phyloP scores from a whole-genome alignment of 305 asterid species.

The Fraxinus angustifolia region DNA sequence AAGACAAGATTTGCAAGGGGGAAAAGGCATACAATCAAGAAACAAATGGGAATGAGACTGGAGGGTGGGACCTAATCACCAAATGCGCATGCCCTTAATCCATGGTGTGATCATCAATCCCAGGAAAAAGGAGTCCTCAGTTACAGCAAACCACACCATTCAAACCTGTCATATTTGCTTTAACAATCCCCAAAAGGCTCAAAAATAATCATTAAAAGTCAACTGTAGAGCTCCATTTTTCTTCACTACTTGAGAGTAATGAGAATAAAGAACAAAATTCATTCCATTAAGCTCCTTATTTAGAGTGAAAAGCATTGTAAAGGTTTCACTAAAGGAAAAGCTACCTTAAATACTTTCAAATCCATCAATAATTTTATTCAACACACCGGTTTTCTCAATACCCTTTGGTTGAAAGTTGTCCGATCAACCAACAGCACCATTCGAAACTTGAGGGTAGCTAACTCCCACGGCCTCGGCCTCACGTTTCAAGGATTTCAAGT shows the following conservation, averaged over 20 bases:
- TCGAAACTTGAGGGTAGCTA: constrained; percentile 5
- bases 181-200: constrained; percentile 39
- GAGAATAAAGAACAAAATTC: constrained; percentile 22
- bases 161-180: constrained; percentile 22
- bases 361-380: constrained; percentile 30
- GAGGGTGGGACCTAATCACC: constrained; percentile 32
- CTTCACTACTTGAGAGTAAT: constrained; percentile 27
- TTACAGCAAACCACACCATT: not conserved
- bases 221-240: constrained; percentile 36
- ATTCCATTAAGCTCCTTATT: constrained; percentile 32
- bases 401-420: not conserved
- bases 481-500: constrained; percentile 53
- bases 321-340: constrained; percentile 23
- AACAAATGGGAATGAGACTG: constrained; percentile 35
- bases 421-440: not conserved
- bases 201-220: constrained; percentile 45
- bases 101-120: constrained; percentile 26
- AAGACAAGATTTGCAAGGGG: constrained; percentile 18
- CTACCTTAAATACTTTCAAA: constrained; percentile 29
- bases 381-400: constrained; percentile 25
- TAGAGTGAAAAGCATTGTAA: constrained; percentile 7
- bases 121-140: not conserved
- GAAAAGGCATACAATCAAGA: constrained; percentile 28
- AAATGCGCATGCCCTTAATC: constrained; percentile 62
- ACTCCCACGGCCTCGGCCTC: constrained; percentile 36